Conservation (phyloP, 1,139 yeast genomes). For the Kazachstania sp. region DNA sequence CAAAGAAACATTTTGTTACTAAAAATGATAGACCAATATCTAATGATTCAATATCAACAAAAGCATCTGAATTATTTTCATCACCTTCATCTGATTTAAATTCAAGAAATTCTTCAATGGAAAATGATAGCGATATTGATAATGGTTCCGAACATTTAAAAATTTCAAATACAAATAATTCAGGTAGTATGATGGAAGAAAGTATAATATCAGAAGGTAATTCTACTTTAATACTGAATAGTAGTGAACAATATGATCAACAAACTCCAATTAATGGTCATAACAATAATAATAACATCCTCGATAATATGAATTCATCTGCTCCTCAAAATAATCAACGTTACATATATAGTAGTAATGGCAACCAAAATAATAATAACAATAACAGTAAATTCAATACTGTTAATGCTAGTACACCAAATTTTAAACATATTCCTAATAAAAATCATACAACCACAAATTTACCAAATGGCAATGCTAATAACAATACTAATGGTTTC, state of each 20-base stretch:
- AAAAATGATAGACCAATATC: constrained; percentile 27
- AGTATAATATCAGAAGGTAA: constrained; percentile 7
- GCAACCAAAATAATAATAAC: not conserved
- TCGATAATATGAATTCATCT: not conserved
- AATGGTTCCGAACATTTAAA: not conserved
- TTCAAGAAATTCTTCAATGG: constrained; percentile 10
- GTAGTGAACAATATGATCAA: not conserved
- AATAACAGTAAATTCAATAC: not conserved
- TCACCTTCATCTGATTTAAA: constrained; percentile 14
- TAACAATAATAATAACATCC: not conserved
- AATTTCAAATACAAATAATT: not conserved
- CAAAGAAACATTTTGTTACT: constrained; percentile 16
- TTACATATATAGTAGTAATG: not conserved
- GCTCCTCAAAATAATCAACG: not conserved
- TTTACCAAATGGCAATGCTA: not conserved
- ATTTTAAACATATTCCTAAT: constrained; percentile 1
- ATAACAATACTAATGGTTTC: constrained; percentile 2
- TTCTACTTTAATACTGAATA: constrained; percentile 2
- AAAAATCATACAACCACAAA: constrained; percentile 4
- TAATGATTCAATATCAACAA: constrained; percentile 28
- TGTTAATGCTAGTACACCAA: constrained; percentile 3
- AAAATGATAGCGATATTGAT: constrained; percentile 7
- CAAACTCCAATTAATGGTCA: not conserved
- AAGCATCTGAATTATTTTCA: constrained; percentile 25
- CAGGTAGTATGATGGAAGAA: not conserved